phyloP scores from a whole-genome alignment of 495 filamentous ascomycete genomes.

The Oleoguttula mirabilis region DNA sequence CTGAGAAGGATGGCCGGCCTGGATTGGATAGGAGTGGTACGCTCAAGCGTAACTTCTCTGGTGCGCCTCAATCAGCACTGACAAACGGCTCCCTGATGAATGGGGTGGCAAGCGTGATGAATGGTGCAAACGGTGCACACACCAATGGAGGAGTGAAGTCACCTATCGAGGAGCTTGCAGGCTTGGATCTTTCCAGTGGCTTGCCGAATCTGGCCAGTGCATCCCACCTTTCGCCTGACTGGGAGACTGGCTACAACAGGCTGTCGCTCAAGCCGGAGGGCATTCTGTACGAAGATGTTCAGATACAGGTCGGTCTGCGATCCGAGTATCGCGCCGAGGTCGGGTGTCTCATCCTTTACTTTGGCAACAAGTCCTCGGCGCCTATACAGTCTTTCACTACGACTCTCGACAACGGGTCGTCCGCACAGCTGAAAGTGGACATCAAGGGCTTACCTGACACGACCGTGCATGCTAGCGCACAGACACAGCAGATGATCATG shows the following conservation, averaged over 20 bases:
- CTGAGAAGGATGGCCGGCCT: conserved; percentile 74
- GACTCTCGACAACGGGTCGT: conserved; percentile 68
- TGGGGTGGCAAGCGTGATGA: conserved; percentile 29
- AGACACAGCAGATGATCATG: conserved; percentile 89
- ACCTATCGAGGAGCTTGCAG: conserved; percentile 30
- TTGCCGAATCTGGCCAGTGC: conserved; percentile 76
- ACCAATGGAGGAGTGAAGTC: conserved; percentile 34
- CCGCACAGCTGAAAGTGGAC: conserved; percentile 64
- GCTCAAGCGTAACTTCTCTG: conserved; percentile 73
- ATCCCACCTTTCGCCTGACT: conserved; percentile 84
- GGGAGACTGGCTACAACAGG: conserved; percentile 82
- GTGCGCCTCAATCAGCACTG: conserved; percentile 25
- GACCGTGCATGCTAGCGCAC: conserved; percentile 55
- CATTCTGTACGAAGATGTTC: conserved; percentile 84
- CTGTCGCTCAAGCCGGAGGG: conserved; percentile 72
- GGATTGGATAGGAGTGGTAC: conserved; percentile 70
- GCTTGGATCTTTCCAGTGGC: conserved; percentile 12
- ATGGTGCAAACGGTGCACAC: conserved; percentile 32
- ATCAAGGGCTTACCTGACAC: conserved; percentile 81
- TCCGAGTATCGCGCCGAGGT: conserved; percentile 89
- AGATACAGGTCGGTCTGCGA: conserved; percentile 84
- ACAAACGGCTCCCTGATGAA: background rate
- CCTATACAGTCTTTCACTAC: conserved; percentile 83
- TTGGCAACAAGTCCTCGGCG: conserved; percentile 80
- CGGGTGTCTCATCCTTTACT: conserved; percentile 90